Percentiles rank a stretch among this genome's conserved stretches.
Evolutionary conservation across 495 filamentous ascomycete genomes (phyloP).

Genomic region (Sporormia fimetaria): DNA sequence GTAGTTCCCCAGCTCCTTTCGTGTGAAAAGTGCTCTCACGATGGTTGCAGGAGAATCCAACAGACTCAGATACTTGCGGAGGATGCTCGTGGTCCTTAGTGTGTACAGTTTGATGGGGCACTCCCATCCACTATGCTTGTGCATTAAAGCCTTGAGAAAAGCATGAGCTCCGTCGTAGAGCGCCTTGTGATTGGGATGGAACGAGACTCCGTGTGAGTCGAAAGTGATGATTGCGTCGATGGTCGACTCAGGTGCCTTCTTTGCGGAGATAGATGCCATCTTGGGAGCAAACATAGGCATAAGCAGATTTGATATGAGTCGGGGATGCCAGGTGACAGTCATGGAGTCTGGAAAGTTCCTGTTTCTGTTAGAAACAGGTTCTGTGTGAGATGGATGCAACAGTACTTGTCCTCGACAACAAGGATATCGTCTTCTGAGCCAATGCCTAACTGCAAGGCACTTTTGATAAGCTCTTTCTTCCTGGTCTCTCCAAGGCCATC

Average conservation of each 20-base stretch:
- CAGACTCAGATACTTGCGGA: slow-evolving; percentile 69
- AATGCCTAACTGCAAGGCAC: slow-evolving; percentile 63
- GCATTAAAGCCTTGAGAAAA: slow-evolving; percentile 55
- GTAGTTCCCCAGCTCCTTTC: slow-evolving; percentile 33
- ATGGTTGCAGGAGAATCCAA: slow-evolving; percentile 63
- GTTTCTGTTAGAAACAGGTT: slow-evolving; percentile 3
- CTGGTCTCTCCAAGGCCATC: slow-evolving; percentile 74
- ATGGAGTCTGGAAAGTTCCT: slow-evolving; percentile 80
- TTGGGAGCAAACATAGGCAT: slow-evolving; percentile 57
- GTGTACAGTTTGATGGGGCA: slow-evolving; percentile 76
- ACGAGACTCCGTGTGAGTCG: slow-evolving; percentile 64
- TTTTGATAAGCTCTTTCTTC: slow-evolving; percentile 71
- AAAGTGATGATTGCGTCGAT: slow-evolving; percentile 86
- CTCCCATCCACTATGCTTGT: slow-evolving; percentile 51
- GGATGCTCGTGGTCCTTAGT: slow-evolving; percentile 53
- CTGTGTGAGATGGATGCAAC: background rate
- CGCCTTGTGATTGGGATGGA: slow-evolving; percentile 84
- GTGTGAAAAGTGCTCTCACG: slow-evolving; percentile 29
- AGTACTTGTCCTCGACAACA: slow-evolving; percentile 59
- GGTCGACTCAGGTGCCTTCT: slow-evolving; percentile 36
- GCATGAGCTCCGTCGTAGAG: slow-evolving; percentile 69
- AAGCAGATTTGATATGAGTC: slow-evolving; percentile 56
- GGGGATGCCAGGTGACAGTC: slow-evolving; percentile 59
- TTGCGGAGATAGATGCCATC: slow-evolving; percentile 33
- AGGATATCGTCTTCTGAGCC: slow-evolving; percentile 62